Percentiles rank a stretch among this genome's conserved stretches.
Conservation (phyloP, 2,329 filamentous ascomycete species). For the Phoma sp. region DNA sequence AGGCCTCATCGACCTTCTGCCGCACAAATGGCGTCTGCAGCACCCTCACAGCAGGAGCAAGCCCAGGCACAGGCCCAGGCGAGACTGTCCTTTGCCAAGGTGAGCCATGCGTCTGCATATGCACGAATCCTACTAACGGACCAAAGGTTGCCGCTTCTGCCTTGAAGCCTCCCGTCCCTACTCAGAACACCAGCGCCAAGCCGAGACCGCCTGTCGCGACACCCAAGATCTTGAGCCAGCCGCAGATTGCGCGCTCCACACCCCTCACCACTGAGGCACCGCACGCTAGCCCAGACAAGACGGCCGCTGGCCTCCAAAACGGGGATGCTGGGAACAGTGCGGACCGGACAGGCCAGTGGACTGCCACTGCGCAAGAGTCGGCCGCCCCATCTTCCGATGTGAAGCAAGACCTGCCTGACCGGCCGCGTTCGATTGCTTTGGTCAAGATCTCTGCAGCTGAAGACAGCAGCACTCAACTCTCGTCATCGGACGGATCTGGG, state of each 20-base stretch:
- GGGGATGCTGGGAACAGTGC: constrained; percentile 19
- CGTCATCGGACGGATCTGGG: constrained; percentile 66
- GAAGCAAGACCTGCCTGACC: constrained; percentile 37
- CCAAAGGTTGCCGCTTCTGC: constrained; percentile 51
- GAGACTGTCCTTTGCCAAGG: constrained; percentile 79
- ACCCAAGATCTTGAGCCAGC: constrained; percentile 28
- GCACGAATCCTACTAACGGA: constrained; percentile 18
- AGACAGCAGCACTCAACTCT: constrained; percentile 54
- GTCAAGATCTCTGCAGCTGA: constrained; percentile 47
- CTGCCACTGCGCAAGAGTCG: constrained; percentile 28
- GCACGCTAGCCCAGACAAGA: constrained; percentile 22
- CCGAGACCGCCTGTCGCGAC: constrained; percentile 37
- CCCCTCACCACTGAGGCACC: constrained; percentile 26
- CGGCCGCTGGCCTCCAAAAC: constrained; percentile 1
- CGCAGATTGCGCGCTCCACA: constrained; percentile 26
- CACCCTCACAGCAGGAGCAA: constrained; percentile 37
- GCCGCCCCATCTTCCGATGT: constrained; percentile 54
- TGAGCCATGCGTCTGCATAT: constrained; percentile 42
- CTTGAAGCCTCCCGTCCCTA: constrained; percentile 35
- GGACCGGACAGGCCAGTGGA: constrained; percentile 33
- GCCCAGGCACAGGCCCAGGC: constrained; percentile 24
- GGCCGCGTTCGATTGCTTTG: constrained; percentile 36
- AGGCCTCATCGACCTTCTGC: not conserved
- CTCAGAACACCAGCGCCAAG: constrained; percentile 28
- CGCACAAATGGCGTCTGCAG: constrained; percentile 41